These are phyloP conservation scores for Rhodocollybia butyracea DNA, from an alignment of 768 basidiomycete species.

Conservation along the genomic window DNA sequence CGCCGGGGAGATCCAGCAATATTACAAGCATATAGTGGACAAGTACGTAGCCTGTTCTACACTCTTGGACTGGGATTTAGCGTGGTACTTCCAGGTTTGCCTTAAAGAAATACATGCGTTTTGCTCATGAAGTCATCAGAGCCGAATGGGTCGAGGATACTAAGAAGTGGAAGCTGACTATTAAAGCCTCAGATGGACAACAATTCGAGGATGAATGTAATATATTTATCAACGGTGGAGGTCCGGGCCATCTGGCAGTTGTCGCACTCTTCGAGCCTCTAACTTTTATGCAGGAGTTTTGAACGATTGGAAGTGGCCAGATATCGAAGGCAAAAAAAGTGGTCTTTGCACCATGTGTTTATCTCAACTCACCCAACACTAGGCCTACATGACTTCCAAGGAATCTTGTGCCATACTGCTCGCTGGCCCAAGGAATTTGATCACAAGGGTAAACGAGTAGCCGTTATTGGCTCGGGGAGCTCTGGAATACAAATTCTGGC, in stretches of 20 bases:
- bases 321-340: slow-evolving; percentile 30
- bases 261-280: background rate
- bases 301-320: slow-evolving; percentile 47
- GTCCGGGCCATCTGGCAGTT: slow-evolving; percentile 1
- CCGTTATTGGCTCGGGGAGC: slow-evolving; percentile 40
- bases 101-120: slow-evolving; percentile 37
- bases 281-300: slow-evolving; percentile 12
- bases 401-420: slow-evolving; percentile 47
- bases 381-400: slow-evolving; percentile 41
- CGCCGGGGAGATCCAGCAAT: slow-evolving; percentile 41
- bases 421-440: slow-evolving; percentile 38
- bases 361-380: background rate
- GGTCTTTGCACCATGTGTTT: background rate
- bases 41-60: slow-evolving; percentile 24
- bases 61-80: background rate
- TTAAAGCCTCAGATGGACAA: slow-evolving; percentile 25
- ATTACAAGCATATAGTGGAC: slow-evolving; percentile 37
- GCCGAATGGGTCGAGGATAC: slow-evolving; percentile 36
- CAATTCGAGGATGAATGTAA: slow-evolving; percentile 20
- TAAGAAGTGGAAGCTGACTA: slow-evolving; percentile 39
- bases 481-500: slow-evolving; percentile 44
- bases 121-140: slow-evolving; percentile 38
- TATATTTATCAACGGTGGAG: slow-evolving; percentile 21
- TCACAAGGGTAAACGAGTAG: slow-evolving; percentile 37
- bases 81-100: slow-evolving; percentile 17